Conservation (phyloP, 352 stramenopile genomes). For the Globisporangium parvum region DNA sequence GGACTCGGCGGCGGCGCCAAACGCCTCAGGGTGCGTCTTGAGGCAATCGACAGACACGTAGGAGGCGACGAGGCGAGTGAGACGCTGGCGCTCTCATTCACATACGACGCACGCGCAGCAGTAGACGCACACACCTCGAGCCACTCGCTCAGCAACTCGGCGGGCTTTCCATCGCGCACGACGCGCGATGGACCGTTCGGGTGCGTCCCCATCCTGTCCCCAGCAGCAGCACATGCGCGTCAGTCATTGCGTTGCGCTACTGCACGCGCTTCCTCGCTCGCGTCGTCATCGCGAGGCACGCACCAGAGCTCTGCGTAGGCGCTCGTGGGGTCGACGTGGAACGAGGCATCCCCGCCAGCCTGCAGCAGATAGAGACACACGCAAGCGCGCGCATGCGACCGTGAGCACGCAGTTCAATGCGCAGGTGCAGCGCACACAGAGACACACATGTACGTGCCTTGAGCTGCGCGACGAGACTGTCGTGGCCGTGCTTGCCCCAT, state of each 20-base stretch:
- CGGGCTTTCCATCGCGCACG: constrained; percentile 31
- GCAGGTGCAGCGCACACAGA: background rate
- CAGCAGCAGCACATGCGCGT: constrained; percentile 7
- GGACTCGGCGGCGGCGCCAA: constrained; percentile 14
- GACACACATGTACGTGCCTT: constrained; percentile 37
- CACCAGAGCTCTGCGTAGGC: constrained; percentile 90
- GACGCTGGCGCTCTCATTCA: background rate
- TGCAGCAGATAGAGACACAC: constrained; percentile 10
- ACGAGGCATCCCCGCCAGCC: constrained; percentile 39
- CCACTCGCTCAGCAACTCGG: constrained; percentile 66
- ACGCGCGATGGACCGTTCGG: constrained; percentile 86
- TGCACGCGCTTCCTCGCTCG: background rate
- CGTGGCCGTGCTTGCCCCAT: constrained; percentile 84
- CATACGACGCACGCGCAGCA: background rate
- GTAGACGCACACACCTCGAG: constrained; percentile 32
- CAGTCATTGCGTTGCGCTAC: background rate
- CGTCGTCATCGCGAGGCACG: background rate
- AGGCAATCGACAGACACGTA: background rate
- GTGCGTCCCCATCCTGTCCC: constrained; percentile 91
- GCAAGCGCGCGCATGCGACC: background rate
- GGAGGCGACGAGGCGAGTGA: background rate
- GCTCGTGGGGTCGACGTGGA: constrained; percentile 33
- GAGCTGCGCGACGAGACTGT: constrained; percentile 84
- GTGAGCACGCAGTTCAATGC: background rate
- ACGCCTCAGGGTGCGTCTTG: constrained; percentile 29